phyloP scores from a whole-genome alignment of 2,329 filamentous ascomycete genomes.

The Exophiala aquamarina region DNA sequence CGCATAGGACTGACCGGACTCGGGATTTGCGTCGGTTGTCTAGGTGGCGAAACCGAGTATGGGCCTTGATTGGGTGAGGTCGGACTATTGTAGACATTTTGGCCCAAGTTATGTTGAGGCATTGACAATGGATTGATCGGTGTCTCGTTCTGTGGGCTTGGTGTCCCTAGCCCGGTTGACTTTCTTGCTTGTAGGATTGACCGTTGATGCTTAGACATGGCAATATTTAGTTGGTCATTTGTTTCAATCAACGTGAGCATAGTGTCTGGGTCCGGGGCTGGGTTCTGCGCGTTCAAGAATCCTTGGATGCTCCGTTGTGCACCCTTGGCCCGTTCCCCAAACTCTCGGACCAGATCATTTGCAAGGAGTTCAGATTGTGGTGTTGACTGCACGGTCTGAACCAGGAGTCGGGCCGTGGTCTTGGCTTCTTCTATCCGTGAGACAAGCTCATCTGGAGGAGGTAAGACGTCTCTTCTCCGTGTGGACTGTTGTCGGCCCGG shows the following conservation, averaged over 20 bases:
- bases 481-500: constrained; percentile 36
- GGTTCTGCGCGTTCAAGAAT: constrained; percentile 79
- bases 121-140: constrained; percentile 6
- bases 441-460: constrained; percentile 72
- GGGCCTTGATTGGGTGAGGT: constrained; percentile 6
- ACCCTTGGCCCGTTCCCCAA: constrained; percentile 78
- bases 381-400: constrained; percentile 86
- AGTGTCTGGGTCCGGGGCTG: constrained; percentile 85
- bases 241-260: constrained; percentile 92
- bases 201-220: constrained; percentile 80
- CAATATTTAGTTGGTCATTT: constrained; percentile 83
- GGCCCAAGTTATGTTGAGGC: constrained; percentile 17
- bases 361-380: constrained; percentile 70
- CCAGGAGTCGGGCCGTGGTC: constrained; percentile 87
- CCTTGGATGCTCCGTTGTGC: constrained; percentile 79
- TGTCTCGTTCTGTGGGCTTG: constrained; percentile 15
- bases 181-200: constrained; percentile 64
- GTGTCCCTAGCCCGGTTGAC: constrained; percentile 16
- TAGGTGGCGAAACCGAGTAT: constrained; percentile 18
- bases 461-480: constrained; percentile 46
- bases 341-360: constrained; percentile 92
- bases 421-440: constrained; percentile 85
- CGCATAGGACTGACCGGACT: constrained; percentile 14
- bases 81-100: constrained; percentile 19
- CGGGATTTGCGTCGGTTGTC: constrained; percentile 12